Evolutionary conservation across 192 early-diverging fungal genomes (phyloP).

Genomic region (Coemansia sp.): DNA sequence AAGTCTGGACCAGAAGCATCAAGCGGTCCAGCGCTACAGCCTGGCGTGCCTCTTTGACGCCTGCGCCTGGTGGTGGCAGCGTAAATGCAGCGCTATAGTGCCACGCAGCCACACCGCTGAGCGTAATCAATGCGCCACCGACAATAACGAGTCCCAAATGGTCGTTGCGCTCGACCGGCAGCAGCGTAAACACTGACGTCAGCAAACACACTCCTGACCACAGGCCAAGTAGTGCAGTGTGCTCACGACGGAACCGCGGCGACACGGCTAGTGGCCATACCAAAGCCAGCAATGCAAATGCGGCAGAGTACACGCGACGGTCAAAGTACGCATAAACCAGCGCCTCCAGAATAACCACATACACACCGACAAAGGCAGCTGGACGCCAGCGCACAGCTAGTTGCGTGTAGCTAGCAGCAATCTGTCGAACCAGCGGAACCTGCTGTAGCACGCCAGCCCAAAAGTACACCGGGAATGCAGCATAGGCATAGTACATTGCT

Average conservation of each 20-base stretch:
- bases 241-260: slow-evolving; percentile 48
- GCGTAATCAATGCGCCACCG: slow-evolving; percentile 36
- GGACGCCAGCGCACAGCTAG: slow-evolving; percentile 36
- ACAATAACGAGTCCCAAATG: slow-evolving; percentile 62
- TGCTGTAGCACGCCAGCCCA: slow-evolving; percentile 68
- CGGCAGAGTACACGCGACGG: slow-evolving; percentile 56
- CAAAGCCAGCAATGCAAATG: slow-evolving; percentile 64
- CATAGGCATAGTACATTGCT: slow-evolving; percentile 83
- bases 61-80: slow-evolving; percentile 31
- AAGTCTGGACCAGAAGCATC: slow-evolving; percentile 38
- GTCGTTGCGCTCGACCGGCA: slow-evolving; percentile 86
- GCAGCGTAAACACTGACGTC: slow-evolving; percentile 82
- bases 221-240: slow-evolving; percentile 50
- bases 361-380: slow-evolving; percentile 50
- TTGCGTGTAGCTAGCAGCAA: slow-evolving; percentile 19
- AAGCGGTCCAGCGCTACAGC: slow-evolving; percentile 34
- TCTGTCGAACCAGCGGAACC: slow-evolving; percentile 32
- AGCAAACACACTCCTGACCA: slow-evolving; percentile 71
- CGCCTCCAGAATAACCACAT: slow-evolving; percentile 71
- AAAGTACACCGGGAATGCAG: slow-evolving; percentile 82
- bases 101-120: slow-evolving; percentile 51
- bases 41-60: slow-evolving; percentile 21
- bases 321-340: slow-evolving; percentile 88
- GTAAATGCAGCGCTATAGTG: slow-evolving; percentile 35
- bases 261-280: slow-evolving; percentile 68